Evolutionary conservation across 768 basidiomycete genomes (phyloP).

Genomic region (Tulasnella sp.): DNA sequence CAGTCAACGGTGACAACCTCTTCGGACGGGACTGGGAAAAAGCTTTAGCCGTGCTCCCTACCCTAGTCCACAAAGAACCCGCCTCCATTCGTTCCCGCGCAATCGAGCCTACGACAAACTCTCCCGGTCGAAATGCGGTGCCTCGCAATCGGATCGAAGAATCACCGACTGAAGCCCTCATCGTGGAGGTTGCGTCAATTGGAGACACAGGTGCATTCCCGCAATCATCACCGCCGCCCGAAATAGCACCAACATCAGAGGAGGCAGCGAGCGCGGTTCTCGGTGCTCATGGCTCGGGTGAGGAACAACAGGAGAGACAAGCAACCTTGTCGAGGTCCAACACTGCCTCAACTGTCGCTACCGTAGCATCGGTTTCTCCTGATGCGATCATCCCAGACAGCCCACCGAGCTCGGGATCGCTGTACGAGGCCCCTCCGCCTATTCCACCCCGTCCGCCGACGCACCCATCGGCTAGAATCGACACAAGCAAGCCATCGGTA

Average conservation of each 20-base stretch:
- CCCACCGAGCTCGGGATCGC: neutral
- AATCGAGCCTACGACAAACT: neutral
- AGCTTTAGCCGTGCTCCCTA: neutral
- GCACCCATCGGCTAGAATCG: neutral
- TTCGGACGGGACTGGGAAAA: neutral
- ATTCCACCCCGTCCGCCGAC: neutral
- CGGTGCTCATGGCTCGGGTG: no score
- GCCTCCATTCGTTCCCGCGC: neutral
- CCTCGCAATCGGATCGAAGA: neutral
- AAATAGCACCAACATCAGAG: no score
- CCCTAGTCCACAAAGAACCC: neutral
- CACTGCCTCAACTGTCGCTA: neutral
- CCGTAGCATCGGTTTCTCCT: neutral
- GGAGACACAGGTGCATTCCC: no score
- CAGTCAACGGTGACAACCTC: neutral
- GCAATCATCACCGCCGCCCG: no score
- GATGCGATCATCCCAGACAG: neutral
- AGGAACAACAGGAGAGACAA: no score
- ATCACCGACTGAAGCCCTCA: neutral
- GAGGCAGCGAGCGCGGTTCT: no score
- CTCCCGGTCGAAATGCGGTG: neutral
- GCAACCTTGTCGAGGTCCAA: no score
- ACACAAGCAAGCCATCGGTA: neutral
- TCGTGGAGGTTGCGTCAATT: no score
- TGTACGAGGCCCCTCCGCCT: neutral